phyloP scores from a whole-genome alignment of 2,329 filamentous ascomycete genomes.

The Talaromyces sp. region DNA sequence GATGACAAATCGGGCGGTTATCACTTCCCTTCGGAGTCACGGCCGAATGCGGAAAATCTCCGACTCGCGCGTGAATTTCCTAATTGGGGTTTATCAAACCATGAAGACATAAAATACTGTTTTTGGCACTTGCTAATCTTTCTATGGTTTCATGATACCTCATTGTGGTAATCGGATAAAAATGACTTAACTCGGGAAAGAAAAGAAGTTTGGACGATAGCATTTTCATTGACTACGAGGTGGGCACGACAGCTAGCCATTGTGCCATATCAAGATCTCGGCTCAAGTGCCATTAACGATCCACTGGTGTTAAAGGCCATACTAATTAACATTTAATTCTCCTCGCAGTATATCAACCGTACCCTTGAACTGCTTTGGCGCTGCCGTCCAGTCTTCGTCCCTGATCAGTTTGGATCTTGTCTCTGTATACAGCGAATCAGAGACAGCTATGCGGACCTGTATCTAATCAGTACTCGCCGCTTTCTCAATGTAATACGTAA shows the following conservation, averaged over 20 bases:
- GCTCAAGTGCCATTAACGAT: not conserved
- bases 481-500: no score
- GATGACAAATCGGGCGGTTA: not conserved
- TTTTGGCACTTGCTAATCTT: no score
- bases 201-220: no score
- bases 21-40: not conserved
- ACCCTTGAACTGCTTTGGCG: slow-evolving; percentile 11
- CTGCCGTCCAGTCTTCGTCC: slow-evolving; percentile 26
- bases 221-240: no score
- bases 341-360: slow-evolving; percentile 6
- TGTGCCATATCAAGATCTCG: not conserved
- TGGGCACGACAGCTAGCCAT: no score
- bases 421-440: slow-evolving; percentile 32
- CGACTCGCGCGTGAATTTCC: not conserved
- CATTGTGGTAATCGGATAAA: no score
- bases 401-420: slow-evolving; percentile 24
- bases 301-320: no score
- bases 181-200: no score
- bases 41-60: not conserved
- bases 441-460: slow-evolving; percentile 30
- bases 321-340: not conserved
- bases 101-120: no score
- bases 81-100: not conserved
- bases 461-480: slow-evolving; percentile 3
- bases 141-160: no score